Evolutionary conservation across 169 alveolate genomes (phyloP), one percentile per base, ranked within the genome.

Genomic region (Toxoplasma gondii): DNA sequence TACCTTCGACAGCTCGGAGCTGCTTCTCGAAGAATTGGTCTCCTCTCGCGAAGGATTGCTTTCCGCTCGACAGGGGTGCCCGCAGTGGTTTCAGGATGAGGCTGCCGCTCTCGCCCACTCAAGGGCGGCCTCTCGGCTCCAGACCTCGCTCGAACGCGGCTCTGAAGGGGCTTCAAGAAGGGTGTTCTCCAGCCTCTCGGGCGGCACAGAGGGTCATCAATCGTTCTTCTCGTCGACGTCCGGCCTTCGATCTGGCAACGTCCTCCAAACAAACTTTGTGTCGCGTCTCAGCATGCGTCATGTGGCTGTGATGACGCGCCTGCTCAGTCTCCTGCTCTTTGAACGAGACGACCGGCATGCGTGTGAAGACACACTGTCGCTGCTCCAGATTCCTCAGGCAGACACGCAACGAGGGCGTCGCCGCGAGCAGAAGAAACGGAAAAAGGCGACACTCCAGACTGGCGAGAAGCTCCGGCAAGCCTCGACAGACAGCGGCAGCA

Each of bases 281-380:
- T 19, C 31, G 1, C 90, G 90, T 69, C 93, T 90, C 49, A 49
- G 64, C 69, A 70, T 90, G 69, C 64, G 93, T 2, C 93, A 90
- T 43, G 78, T 90, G 45, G 86, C 93, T 10, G 87, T 70, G 41
- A 49, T 90, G 74, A 70, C 93, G 29, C 93, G 93, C 44, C 88
- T 90, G 49, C 88, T 90, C 67, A 70, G 87, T 41, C 88, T 90
- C 53, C 88, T 90, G 41, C 69, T 90, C 34, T 78, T 90, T 7
- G 93, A 90, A 43, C 22, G 87, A 67, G 93, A 90, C 49, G 93
- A 90, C 27, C 93, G 93, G 70, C 93, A 58, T 45, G 93, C 93
- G 24, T 90, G 93, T 49, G 82, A 78, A 39, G 82, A 78, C 78
- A 90, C 87, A 38, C 88, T 90, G 10, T 67, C 87, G 67, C 86